A percentile compares a stretch with the other conserved stretches of the same genome.
Conservation (phyloP, 2,329 filamentous ascomycete species). For the Magnaporthiopsis incrustans region DNA sequence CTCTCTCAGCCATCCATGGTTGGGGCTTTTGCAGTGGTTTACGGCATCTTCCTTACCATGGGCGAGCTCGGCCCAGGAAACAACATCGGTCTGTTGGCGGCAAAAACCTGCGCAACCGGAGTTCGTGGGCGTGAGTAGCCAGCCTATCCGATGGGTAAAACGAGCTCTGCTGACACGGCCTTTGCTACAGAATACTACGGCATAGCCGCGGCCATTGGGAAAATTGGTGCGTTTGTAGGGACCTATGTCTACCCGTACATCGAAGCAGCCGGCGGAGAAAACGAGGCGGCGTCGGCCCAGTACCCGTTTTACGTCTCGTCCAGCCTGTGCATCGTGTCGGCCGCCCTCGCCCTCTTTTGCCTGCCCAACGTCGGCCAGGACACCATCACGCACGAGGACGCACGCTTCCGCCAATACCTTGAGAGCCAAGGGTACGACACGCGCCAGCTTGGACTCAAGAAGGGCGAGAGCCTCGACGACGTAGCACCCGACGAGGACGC, state of each 20-base stretch:
- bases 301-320: slow-evolving; percentile 88
- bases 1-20: slow-evolving; percentile 62
- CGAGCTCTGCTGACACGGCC: too few relatives aligned
- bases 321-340: slow-evolving; percentile 67
- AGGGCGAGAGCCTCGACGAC: slow-evolving; percentile 23
- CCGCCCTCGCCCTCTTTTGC: slow-evolving; percentile 54
- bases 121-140: slow-evolving; percentile 55
- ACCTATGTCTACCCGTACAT: slow-evolving; percentile 76
- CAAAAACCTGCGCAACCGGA: slow-evolving; percentile 80
- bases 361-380: slow-evolving; percentile 77
- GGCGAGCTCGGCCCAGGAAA: slow-evolving; percentile 82
- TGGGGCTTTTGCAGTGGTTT: slow-evolving; percentile 70
- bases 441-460: slow-evolving; percentile 38
- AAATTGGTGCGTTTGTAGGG: slow-evolving; percentile 78
- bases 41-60: slow-evolving; percentile 68
- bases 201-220: slow-evolving; percentile 64
- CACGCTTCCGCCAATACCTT: slow-evolving; percentile 66
- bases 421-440: slow-evolving; percentile 70
- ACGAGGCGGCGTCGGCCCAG: slow-evolving; percentile 55
- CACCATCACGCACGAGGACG: slow-evolving; percentile 73
- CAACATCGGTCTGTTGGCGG: slow-evolving; percentile 81
- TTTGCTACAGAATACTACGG: slow-evolving; percentile 52
- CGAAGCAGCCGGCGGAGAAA: slow-evolving; percentile 47
- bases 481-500: slow-evolving; percentile 8
- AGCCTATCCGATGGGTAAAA: too few relatives aligned